Evolutionary conservation across 164 flowering plant genomes (phyloP), one percentile per base, ranked within the genome.

Genomic region (Tetrastigma voinierianum): DNA sequence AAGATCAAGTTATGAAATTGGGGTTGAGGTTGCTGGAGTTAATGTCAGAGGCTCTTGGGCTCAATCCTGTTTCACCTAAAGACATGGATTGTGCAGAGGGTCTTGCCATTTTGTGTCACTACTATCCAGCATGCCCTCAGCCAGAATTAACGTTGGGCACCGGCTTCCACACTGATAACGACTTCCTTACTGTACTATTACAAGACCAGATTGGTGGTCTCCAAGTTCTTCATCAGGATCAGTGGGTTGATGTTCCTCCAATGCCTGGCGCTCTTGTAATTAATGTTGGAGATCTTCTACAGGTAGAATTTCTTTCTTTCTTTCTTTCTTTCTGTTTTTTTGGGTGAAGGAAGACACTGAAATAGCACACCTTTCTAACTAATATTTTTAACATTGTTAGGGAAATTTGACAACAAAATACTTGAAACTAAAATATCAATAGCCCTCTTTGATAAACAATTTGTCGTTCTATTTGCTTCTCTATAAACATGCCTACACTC

Each of bases 61-160:
- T 81, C 10, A 52, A 51, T 0, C 63, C 74, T 1, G 17, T n/a
- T 61, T 11, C 61, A 72, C 43, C 57, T 77, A 53, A 58, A 21
- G 71, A 64, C 16, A 69, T 77, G 58, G 77, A 52, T 0, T 77
- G 81, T 40, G 45, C 55, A 1, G 45, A 75, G 51, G 76, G 76
- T 1, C 51, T 52, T 14, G 11, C n/a, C 10, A 1, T 73, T 1
- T 0, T 65, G 0, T 58, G 69, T 13, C 83, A 81, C 55, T 83
- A 83, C 73, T 81, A 81, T 58, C 87, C 85, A 1, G 60, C 80
- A 0, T 83, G 87, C 64, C 87, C 87, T 11, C 77, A 77, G 62
- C 87, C 87, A 46, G 81, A 81, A 9, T 12, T 83, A 43, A 76
- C 84, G 0, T 0, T 77, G 32, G 89, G 84, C 40, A 47, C 69